These are phyloP conservation scores for Citrullus amarus DNA, from an alignment of 306 rosid genomes.

Conservation along the genomic window DNA sequence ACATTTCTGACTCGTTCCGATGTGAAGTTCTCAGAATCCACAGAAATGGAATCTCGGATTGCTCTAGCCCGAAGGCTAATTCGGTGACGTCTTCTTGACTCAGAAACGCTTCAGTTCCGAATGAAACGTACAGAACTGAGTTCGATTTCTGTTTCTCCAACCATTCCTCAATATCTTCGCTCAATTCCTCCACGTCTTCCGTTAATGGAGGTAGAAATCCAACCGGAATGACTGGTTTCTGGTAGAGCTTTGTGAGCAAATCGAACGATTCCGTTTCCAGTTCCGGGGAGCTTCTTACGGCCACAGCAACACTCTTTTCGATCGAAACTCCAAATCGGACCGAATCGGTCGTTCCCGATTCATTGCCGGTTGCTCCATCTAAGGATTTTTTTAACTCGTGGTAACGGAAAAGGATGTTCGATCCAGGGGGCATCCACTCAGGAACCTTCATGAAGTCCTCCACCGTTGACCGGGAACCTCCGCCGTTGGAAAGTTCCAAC, in stretches of 20 bases:
- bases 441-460: constrained; percentile 31
- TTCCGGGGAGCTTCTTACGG: constrained; percentile 18
- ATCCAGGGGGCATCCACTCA: constrained; percentile 21
- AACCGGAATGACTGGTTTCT: constrained; percentile 20
- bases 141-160: constrained; percentile 13
- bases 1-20: constrained; percentile 13
- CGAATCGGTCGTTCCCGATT: constrained; percentile 13
- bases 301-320: constrained; percentile 21
- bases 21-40: constrained; percentile 24
- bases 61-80: constrained; percentile 30
- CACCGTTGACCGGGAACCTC: constrained; percentile 4
- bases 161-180: constrained; percentile 12
- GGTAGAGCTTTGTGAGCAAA: constrained; percentile 17
- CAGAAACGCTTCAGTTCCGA: constrained; percentile 27
- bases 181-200: constrained; percentile 8
- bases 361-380: not conserved
- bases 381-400: constrained; percentile 18
- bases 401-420: constrained; percentile 10
- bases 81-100: constrained; percentile 22
- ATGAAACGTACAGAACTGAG: constrained; percentile 28
- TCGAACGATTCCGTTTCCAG: constrained; percentile 33
- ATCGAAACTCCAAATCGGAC: constrained; percentile 19
- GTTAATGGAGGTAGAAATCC: constrained; percentile 21
- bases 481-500: constrained; percentile 7
- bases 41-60: constrained; percentile 21